phyloP scores from a whole-genome alignment of 2,329 filamentous ascomycete genomes.

The Delphinella strobiligena region DNA sequence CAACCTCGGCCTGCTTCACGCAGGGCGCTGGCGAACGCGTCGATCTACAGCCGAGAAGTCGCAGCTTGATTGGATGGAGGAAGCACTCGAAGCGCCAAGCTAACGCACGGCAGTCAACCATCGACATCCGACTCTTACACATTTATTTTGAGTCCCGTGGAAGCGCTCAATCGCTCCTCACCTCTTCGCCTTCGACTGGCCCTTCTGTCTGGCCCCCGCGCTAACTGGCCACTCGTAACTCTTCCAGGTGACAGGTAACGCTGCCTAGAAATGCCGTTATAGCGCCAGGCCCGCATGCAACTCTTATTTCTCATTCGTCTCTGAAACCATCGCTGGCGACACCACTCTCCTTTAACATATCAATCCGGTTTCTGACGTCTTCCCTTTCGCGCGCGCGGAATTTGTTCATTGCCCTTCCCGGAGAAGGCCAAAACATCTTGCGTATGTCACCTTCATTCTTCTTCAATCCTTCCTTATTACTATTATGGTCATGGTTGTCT shows the following conservation, averaged over 20 bases:
- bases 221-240: not conserved
- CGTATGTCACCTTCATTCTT: not conserved
- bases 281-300: slow-evolving; percentile 2
- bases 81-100: slow-evolving; percentile 5
- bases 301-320: slow-evolving; percentile 4
- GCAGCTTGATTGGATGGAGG: slow-evolving; percentile 1
- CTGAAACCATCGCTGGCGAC: slow-evolving; percentile 4
- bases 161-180: too few relatives aligned
- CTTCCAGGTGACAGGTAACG: not conserved
- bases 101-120: slow-evolving; percentile 5
- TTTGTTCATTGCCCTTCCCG: slow-evolving; percentile 3
- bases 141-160: too few relatives aligned
- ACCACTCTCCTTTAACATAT: slow-evolving; percentile 2
- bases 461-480: not conserved
- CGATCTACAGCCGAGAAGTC: slow-evolving; percentile 1
- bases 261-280: slow-evolving; percentile 6
- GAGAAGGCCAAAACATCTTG: slow-evolving; percentile 2
- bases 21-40: not conserved
- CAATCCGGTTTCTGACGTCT: not conserved
- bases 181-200: too few relatives aligned
- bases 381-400: not conserved
- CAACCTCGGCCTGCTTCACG: too few relatives aligned
- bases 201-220: too few relatives aligned
- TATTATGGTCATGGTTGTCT: too few relatives aligned
- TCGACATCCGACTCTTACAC: slow-evolving; percentile 1